phyloP scores from a whole-genome alignment of 176 grass and related monocot species.

The Raddia guianensis region DNA sequence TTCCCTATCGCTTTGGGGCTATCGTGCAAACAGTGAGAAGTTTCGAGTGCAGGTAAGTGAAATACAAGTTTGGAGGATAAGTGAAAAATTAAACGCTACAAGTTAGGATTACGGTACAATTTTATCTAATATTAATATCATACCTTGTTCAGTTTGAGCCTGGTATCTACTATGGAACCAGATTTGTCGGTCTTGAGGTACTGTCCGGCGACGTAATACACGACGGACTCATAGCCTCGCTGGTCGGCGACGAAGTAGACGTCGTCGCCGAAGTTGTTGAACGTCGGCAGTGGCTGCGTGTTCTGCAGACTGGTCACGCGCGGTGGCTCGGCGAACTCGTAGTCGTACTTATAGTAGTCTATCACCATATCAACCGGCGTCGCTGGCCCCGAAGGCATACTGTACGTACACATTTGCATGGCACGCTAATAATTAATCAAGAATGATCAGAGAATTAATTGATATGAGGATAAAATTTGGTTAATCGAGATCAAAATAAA shows the following conservation, averaged over 20 bases:
- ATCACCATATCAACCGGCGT: conserved; percentile 61
- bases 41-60: too few species aligned
- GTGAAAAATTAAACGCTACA: too few species aligned
- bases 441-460: background rate
- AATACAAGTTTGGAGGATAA: too few species aligned
- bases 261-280: conserved; percentile 50
- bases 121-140: background rate
- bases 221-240: conserved; percentile 50
- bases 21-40: too few species aligned
- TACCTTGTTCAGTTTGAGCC: conserved; percentile 49
- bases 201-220: conserved; percentile 51
- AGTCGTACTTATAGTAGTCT: conserved; percentile 65
- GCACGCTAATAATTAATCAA: background rate
- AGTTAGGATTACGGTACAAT: too few species aligned
- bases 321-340: conserved; percentile 66
- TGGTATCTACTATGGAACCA: conserved; percentile 45
- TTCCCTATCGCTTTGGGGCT: too few species aligned
- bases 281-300: conserved; percentile 50
- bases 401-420: background rate
- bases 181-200: conserved; percentile 47
- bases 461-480: too few species aligned
- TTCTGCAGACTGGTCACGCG: conserved; percentile 68
- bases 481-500: background rate
- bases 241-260: conserved; percentile 64
- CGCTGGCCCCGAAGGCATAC: conserved; percentile 19